Base-by-base conservation (phyloP, 768 basidiomycete genomes). In the Glaciozyma antarctica region DNA sequence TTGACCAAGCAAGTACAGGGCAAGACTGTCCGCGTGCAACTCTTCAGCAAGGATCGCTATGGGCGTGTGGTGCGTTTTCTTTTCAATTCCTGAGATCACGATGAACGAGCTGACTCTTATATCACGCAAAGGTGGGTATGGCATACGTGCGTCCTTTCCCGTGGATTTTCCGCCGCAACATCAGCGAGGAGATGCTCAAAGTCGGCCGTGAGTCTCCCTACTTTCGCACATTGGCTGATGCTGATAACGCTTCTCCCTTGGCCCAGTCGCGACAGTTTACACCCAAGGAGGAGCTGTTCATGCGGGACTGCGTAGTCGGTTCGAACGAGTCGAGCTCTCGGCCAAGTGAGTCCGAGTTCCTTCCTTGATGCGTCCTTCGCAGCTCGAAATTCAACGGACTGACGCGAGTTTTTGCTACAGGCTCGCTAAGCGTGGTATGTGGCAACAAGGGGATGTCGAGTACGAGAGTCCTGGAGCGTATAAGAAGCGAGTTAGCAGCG, bases 241-340 rank as follows among this genome's bases (percentile, higher is more conserved):
- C 55, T 55, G 32, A n/a, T n/a, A n/a, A 55, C 15, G 2, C 41
- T 15, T 43, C 38, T 38, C n/a, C 12, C 3, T n/a, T 2, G 12
- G 6, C 8, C 1, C 22, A 53, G 43, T 58, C 24, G 91, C 79
- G 0, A 82, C 82, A 0, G 85, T 83, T 0, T 95, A 94, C 72
- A 82, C 84, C 62, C 86, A 87, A 75, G 79, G 82, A 13, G 88
- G 87, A 5, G 90, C 88, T 21, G 87, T 87, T 71, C 88, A 93
- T 67, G 90, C 30, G 9, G 90, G 2, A 76, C 79, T 26, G 80
- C 79, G 77, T 84, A 85, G 3, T 3, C 78, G 77, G 53, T 88
- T 86, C 75, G 74, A 87, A 49, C 77, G 77, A 21, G 73, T 85
- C 6, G 86, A 93, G 75, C 78, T 76, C 1, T 79, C 82, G 68